Conservation (phyloP, 257 asterid species). For the Fraxinus pennsylvanica region DNA sequence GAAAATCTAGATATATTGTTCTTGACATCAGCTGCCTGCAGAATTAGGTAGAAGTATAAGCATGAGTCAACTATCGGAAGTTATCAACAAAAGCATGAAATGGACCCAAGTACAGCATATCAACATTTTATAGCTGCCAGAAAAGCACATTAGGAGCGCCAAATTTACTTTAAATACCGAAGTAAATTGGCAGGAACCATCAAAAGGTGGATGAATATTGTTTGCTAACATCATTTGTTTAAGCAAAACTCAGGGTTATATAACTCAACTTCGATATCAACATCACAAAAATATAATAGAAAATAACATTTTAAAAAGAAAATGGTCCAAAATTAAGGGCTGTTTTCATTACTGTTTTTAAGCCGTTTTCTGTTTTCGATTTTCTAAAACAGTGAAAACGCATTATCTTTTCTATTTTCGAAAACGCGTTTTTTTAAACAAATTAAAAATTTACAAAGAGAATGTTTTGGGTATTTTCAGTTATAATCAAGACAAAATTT, state of each 20-base stretch:
- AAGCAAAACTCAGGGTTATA: neutral
- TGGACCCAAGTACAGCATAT: constrained; percentile 4
- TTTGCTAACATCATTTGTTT: neutral
- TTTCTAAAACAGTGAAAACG: too few relatives aligned
- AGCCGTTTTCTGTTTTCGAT: too few relatives aligned
- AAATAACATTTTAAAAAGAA: neutral
- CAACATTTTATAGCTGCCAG: constrained; percentile 1
- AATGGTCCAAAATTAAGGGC: neutral
- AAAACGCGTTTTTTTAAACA: too few relatives aligned
- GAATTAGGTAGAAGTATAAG: constrained; percentile 22
- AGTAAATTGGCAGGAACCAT: neutral
- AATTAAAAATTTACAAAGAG: too few relatives aligned
- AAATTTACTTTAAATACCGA: neutral
- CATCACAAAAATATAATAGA: neutral
- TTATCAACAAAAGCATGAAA: constrained; percentile 15
- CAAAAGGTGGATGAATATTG: neutral
- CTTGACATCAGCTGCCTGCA: constrained; percentile 84
- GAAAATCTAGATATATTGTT: constrained; percentile 76
- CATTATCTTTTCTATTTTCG: too few relatives aligned
- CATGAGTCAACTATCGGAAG: neutral
- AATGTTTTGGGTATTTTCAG: too few relatives aligned
- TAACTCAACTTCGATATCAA: constrained; percentile 11
- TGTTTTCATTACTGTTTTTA: too few relatives aligned
- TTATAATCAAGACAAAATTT: too few relatives aligned
- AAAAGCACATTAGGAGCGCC: neutral